phyloP scores from a whole-genome alignment of 495 filamentous ascomycete genomes.

The Aspergillus diversus region DNA sequence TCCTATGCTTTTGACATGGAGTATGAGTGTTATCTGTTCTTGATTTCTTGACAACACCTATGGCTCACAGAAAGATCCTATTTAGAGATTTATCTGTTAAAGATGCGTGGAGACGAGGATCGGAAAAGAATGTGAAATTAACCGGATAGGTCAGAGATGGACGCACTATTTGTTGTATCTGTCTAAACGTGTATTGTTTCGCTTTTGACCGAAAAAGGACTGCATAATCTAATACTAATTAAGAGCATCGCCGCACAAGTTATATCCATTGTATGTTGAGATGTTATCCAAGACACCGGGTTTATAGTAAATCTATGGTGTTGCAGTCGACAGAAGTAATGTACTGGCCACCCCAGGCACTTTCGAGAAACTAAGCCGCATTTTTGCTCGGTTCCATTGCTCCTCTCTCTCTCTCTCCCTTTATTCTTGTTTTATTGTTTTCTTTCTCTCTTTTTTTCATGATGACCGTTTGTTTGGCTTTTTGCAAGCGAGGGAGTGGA shows the following conservation, averaged over 20 bases:
- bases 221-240: constrained; percentile 10
- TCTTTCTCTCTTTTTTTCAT: not conserved
- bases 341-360: not conserved
- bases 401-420: not conserved
- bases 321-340: not conserved
- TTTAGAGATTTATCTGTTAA: constrained; percentile 27
- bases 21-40: constrained; percentile 28
- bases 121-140: not conserved
- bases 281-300: not conserved
- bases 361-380: not conserved
- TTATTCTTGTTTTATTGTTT: not conserved
- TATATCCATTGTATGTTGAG: constrained; percentile 1
- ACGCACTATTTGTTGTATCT: constrained; percentile 27
- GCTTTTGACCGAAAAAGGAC: constrained; percentile 8
- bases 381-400: not conserved
- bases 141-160: constrained; percentile 11
- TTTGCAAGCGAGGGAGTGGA: no score
- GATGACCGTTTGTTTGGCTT: no score
- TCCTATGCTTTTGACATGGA: constrained; percentile 24
- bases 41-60: constrained; percentile 30
- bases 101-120: constrained; percentile 4
- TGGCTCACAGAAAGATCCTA: constrained; percentile 22
- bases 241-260: constrained; percentile 8
- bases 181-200: constrained; percentile 24
- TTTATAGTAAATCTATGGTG: constrained; percentile 8